Evolutionary conservation across 768 basidiomycete genomes (phyloP), one percentile per base, ranked within the genome.

Genomic region (Amanita phalloides): DNA sequence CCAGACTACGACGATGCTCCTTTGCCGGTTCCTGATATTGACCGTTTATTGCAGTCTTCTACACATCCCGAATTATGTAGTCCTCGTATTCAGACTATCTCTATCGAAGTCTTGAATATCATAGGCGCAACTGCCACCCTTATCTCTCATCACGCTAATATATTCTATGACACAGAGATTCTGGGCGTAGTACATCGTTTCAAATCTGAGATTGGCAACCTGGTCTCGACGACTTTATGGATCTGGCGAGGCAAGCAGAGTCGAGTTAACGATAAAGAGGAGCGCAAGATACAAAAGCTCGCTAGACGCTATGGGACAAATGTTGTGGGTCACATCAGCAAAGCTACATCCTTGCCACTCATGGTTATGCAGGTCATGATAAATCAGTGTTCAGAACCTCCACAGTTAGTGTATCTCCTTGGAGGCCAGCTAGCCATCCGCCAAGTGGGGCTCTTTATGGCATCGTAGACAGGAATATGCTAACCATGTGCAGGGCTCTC

Each of bases 111-210:
- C 2, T 69, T 90, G 62, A 64, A 70, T 9, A 71, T 92, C 53
- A 62, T 70, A 0, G 83, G 80, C 9, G 71, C 65, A 48, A 71
- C 71, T 4, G 72, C 77, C 1, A 69, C 67, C 1, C 57, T 73
- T 1, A 56, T 89, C 9, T 67, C 71, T 9, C 66, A 62, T 4
- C 69, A 79, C 50, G 60, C 60, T 6, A 68, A 75, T 53, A 62
- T 86, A 14, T 88, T 91, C 62, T 84, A 91, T 59, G 88, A 91
- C 48, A 67, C 73, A 1, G 90, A 92, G 60, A 67, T 81, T 6
- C 67, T 90, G 17, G 79, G 76, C 1, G 71, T 91, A 47, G 71
- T 91, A 11, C 76, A 88, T 61, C 76, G 89, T 11, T 73, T 68
- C 21, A 91, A 90, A 63, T 76, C 76, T 0, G 78, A 69, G 51